Evolutionary conservation across 805 yeast genomes (phyloP).

Genomic region (Candida krabiensis): DNA sequence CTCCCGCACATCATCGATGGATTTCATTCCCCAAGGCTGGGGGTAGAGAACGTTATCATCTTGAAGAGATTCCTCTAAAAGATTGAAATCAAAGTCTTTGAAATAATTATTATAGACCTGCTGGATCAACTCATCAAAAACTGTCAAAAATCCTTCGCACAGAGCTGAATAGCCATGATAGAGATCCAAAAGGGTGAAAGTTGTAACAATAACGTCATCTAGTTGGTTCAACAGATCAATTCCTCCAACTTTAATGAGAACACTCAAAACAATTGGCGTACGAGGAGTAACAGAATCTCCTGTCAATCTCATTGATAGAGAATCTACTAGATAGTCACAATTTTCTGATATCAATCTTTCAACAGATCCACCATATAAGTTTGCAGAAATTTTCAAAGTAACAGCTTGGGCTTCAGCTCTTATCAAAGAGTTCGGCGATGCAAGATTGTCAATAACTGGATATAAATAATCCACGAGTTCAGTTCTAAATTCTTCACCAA

Average conservation of each 20-base stretch:
- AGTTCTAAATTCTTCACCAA: conserved; percentile 42
- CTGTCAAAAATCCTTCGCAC: conserved; percentile 70
- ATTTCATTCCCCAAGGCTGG: conserved; percentile 62
- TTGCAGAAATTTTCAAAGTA: conserved; percentile 47
- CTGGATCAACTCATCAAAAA: conserved; percentile 60
- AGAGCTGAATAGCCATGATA: conserved; percentile 80
- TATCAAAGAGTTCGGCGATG: conserved; percentile 48
- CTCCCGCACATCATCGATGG: conserved; percentile 42
- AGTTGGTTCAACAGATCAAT: conserved; percentile 60
- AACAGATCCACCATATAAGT: conserved; percentile 58
- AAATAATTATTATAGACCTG: conserved; percentile 45
- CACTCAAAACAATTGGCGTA: conserved; percentile 65
- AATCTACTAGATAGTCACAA: conserved; percentile 78
- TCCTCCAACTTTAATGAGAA: conserved; percentile 73
- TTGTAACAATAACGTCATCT: conserved; percentile 64
- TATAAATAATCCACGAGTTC: conserved; percentile 72
- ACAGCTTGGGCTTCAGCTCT: conserved; percentile 55
- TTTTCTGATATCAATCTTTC: conserved; percentile 59
- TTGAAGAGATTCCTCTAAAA: conserved; percentile 15
- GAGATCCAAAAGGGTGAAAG: conserved; percentile 75
- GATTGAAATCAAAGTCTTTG: conserved; percentile 25
- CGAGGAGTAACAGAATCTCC: conserved; percentile 74
- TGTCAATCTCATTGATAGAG: conserved; percentile 68
- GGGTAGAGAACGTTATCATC: conserved; percentile 31
- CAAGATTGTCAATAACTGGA: conserved; percentile 71